phyloP scores from a whole-genome alignment of 306 rosid species.

The Phaseolus lunatus region DNA sequence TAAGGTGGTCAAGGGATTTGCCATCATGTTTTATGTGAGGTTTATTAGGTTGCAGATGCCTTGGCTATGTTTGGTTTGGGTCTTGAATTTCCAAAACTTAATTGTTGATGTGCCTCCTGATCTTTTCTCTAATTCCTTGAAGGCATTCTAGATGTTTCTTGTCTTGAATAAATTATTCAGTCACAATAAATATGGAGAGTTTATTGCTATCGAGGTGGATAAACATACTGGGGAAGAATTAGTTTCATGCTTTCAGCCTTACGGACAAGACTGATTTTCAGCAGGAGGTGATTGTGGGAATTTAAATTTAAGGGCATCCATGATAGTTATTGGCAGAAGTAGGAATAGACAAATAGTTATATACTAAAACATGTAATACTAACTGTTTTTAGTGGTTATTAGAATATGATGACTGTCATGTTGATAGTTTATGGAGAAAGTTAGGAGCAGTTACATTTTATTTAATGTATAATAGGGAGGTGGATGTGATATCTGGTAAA shows the following conservation, averaged over 20 bases:
- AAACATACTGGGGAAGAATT: not conserved
- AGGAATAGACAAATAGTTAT: not conserved
- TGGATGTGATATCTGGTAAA: not conserved
- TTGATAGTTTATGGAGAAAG: not conserved
- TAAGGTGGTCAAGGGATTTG: no score
- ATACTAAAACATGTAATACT: not conserved
- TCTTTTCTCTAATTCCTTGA: no score
- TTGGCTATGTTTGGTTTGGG: no score
- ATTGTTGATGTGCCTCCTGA: no score
- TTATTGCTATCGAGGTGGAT: not conserved
- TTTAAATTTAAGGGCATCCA: not conserved
- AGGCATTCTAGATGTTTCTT: no score
- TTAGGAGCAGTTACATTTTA: not conserved
- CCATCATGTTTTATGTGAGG: no score
- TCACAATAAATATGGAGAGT: not conserved
- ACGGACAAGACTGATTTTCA: no score
- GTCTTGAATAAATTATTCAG: not conserved
- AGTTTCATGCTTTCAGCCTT: not conserved
- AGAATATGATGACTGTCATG: not conserved
- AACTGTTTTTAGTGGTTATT: not conserved
- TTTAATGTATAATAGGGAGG: not conserved
- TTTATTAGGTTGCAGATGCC: no score
- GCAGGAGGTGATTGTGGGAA: no score
- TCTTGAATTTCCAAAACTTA: no score
- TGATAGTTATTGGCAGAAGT: not conserved